Evolutionary conservation across 495 filamentous ascomycete genomes (phyloP).

Genomic region (Neurospora sp.): DNA sequence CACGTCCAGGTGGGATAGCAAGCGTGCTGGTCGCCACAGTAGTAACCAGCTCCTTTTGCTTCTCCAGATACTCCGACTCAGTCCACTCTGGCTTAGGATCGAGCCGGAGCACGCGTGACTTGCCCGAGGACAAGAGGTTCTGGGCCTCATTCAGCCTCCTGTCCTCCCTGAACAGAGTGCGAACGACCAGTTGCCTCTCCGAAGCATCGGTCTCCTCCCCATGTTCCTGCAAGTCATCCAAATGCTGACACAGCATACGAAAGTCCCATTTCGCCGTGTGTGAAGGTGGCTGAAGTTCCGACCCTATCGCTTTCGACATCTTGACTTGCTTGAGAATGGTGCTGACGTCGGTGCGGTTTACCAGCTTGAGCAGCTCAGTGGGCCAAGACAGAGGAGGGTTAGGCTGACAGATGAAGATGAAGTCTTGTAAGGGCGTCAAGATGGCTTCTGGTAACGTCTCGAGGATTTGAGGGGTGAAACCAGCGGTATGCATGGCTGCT

Average conservation of each 20-base stretch:
- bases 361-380: slow-evolving; percentile 55
- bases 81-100: slow-evolving; percentile 66
- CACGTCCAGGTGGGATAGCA: slow-evolving; percentile 75
- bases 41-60: slow-evolving; percentile 82
- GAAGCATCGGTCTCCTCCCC: slow-evolving; percentile 47
- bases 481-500: slow-evolving; percentile 50
- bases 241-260: slow-evolving; percentile 48
- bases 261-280: slow-evolving; percentile 64
- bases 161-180: slow-evolving; percentile 83
- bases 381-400: slow-evolving; percentile 72
- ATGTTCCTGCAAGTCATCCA: slow-evolving; percentile 28
- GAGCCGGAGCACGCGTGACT: slow-evolving; percentile 65
- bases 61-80: slow-evolving; percentile 79
- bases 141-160: slow-evolving; percentile 74
- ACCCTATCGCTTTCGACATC: slow-evolving; percentile 26
- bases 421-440: slow-evolving; percentile 66
- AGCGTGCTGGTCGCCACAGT: slow-evolving; percentile 77
- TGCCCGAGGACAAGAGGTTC: slow-evolving; percentile 65
- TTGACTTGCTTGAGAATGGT: slow-evolving; percentile 50
- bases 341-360: slow-evolving; percentile 73
- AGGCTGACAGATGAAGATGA: slow-evolving; percentile 71
- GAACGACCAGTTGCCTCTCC: slow-evolving; percentile 70
- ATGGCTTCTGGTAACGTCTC: slow-evolving; percentile 81
- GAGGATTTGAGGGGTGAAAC: slow-evolving; percentile 46
- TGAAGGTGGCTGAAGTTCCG: slow-evolving; percentile 39